A percentile compares a stretch with the other conserved stretches of the same genome.
phyloP scores from a whole-genome alignment of 257 asterid genomes.

The Scutellaria galericulata region DNA sequence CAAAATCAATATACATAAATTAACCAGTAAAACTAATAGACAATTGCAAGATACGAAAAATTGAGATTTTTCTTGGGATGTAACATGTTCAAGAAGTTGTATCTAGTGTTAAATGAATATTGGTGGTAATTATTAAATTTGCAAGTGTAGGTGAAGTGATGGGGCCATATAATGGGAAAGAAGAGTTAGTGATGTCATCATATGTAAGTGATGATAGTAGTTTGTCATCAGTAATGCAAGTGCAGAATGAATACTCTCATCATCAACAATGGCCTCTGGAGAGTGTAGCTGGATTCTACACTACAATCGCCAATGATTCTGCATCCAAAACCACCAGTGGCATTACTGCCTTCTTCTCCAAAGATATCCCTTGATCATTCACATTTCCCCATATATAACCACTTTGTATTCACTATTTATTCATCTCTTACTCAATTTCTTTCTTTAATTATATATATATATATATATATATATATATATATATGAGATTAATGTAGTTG shows the following conservation, averaged over 20 bases:
- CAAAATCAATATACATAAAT: too few relatives aligned
- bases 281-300: not conserved
- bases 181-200: constrained; percentile 17
- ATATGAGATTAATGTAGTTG: not conserved
- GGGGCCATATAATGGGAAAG: constrained; percentile 18
- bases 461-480: not conserved
- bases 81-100: too few relatives aligned
- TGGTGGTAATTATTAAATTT: not conserved
- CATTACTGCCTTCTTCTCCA: too few relatives aligned
- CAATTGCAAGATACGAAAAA: too few relatives aligned
- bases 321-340: too few relatives aligned
- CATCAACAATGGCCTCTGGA: constrained; percentile 21
- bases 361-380: too few relatives aligned
- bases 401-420: too few relatives aligned
- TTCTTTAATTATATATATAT: not conserved
- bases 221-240: constrained; percentile 10
- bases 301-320: too few relatives aligned
- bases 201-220: constrained; percentile 26
- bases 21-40: too few relatives aligned
- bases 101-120: too few relatives aligned
- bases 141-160: constrained; percentile 31
- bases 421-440: not conserved
- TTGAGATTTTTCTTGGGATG: too few relatives aligned
- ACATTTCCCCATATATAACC: too few relatives aligned
- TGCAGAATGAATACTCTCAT: not conserved